A percentile compares a stretch with the other conserved stretches of the same genome.
phyloP scores from a whole-genome alignment of 148 eudicot genomes.

The Rhododendron mucronatum region DNA sequence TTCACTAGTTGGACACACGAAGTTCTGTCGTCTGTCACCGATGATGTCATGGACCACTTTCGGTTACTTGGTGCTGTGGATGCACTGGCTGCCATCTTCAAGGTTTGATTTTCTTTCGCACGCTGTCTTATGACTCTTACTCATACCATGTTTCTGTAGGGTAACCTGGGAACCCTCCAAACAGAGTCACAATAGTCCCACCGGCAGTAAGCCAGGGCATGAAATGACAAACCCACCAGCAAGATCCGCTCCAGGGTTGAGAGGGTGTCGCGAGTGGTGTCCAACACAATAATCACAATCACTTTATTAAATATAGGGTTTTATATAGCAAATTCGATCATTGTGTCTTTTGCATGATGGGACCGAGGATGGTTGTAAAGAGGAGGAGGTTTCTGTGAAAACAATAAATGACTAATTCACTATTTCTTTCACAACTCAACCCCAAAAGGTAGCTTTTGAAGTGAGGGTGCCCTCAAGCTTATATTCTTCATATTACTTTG shows the following conservation, averaged over 20 bases:
- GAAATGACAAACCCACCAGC: not conserved
- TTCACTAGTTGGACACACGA: slow-evolving; percentile 81
- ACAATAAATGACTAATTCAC: no score
- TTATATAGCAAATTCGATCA: not conserved
- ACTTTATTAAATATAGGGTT: no score
- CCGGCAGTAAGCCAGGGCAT: not conserved
- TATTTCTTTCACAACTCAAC: no score
- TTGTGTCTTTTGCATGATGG: not conserved
- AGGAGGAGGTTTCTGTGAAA: not conserved
- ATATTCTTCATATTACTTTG: no score
- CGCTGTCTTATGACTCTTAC: not conserved
- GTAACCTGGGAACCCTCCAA: not conserved
- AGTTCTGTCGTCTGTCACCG: slow-evolving; percentile 54
- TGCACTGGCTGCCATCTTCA: slow-evolving; percentile 76
- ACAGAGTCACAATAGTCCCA: not conserved
- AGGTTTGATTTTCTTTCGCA: slow-evolving; percentile 44
- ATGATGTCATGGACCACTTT: slow-evolving; percentile 60
- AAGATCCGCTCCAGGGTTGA: not conserved
- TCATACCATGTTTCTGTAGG: not conserved
- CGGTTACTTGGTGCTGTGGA: slow-evolving; percentile 83
- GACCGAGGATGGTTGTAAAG: not conserved
- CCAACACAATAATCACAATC: not conserved
- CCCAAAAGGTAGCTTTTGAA: no score
- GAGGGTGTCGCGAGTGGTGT: not conserved
- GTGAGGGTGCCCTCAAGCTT: no score